These are phyloP conservation scores for Scenedesmus sp. DNA, from an alignment of 163 green algal genomes.

Conservation along the genomic window DNA sequence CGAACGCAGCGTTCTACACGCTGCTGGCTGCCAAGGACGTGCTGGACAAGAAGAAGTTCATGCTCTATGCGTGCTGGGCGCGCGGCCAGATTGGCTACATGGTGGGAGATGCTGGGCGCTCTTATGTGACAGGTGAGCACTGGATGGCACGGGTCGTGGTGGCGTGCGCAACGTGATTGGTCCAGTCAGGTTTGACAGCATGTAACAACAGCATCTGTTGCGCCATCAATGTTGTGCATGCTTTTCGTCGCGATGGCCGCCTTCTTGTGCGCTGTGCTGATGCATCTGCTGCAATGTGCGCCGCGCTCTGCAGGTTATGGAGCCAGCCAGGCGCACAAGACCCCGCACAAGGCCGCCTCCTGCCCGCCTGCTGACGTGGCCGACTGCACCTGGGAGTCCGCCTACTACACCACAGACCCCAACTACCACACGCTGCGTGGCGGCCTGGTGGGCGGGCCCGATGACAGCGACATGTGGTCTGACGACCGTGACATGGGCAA, in stretches of 20 bases:
- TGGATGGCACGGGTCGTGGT: background rate
- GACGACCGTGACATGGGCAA: constrained; percentile 52
- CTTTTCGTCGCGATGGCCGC: no score
- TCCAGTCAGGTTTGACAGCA: background rate
- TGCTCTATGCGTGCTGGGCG: constrained; percentile 53
- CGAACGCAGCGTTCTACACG: constrained; percentile 50
- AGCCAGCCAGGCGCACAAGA: constrained; percentile 28
- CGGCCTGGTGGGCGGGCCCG: constrained; percentile 49
- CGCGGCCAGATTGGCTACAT: constrained; percentile 55
- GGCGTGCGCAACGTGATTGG: background rate
- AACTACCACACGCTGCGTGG: constrained; percentile 53
- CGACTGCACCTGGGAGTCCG: constrained; percentile 54
- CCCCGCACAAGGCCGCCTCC: constrained; percentile 40
- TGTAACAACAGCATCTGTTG: no score
- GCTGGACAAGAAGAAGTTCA: constrained; percentile 24
- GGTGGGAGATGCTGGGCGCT: constrained; percentile 32
- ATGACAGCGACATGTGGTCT: constrained; percentile 38
- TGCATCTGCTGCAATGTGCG: background rate
- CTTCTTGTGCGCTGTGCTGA: background rate
- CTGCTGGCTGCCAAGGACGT: constrained; percentile 37
- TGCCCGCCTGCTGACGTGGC: constrained; percentile 42
- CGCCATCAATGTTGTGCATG: no score
- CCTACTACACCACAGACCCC: constrained; percentile 59
- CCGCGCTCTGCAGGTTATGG: constrained; percentile 13
- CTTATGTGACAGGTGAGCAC: constrained; percentile 19